phyloP scores from a whole-genome alignment of 176 grass and related monocot species.

The Lolium multiflorum region DNA sequence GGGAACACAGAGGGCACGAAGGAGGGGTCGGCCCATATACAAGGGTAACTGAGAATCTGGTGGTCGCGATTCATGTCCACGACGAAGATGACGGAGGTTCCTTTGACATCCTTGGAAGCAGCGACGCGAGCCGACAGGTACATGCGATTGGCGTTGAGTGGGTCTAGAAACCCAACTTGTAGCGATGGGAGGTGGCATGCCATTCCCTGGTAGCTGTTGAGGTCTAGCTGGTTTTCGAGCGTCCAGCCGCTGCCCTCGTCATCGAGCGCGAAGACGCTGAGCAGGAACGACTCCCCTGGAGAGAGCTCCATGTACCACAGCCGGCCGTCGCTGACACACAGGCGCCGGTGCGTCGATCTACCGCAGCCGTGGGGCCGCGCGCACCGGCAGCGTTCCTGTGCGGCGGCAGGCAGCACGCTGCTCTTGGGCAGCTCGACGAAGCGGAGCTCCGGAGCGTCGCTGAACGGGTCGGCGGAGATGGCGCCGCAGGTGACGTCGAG shows the following conservation, averaged over 20 bases:
- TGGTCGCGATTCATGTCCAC: neutral
- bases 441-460: neutral
- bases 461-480: neutral
- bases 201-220: neutral
- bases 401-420: neutral
- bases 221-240: neutral
- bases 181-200: neutral
- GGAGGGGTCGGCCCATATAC: neutral
- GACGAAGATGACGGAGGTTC: neutral
- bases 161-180: neutral
- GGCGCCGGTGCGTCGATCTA: conserved; percentile 14
- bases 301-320: conserved; percentile 39
- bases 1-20: neutral
- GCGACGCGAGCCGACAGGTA: neutral
- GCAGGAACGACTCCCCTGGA: neutral
- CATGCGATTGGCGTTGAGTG: neutral
- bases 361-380: neutral
- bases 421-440: neutral
- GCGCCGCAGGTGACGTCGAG: neutral
- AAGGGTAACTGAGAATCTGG: neutral
- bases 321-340: conserved; percentile 36
- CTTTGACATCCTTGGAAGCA: neutral
- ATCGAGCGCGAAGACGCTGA: conserved; percentile 22
- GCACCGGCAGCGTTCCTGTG: neutral
- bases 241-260: conserved; percentile 35